phyloP scores from a whole-genome alignment of 2,329 filamentous ascomycete species.

The Monilinia polystroma region DNA sequence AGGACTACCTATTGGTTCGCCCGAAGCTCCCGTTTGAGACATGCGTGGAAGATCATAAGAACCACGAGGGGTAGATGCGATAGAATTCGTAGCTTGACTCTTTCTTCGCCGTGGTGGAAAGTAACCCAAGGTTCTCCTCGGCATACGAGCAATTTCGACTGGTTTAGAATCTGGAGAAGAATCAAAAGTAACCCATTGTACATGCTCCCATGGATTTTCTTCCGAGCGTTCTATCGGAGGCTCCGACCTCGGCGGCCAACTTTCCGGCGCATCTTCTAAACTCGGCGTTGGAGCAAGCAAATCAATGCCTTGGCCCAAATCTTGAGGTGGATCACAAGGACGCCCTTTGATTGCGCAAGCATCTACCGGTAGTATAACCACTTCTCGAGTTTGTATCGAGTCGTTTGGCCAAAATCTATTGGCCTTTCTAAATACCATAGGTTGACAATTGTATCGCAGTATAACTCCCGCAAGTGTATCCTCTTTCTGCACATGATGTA shows the following conservation, averaged over 20 bases:
- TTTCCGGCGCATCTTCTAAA: constrained; percentile 37
- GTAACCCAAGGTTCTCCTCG: constrained; percentile 78
- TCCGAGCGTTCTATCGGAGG: constrained; percentile 37
- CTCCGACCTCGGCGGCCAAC: constrained; percentile 35
- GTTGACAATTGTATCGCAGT: constrained; percentile 83
- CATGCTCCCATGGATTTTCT: constrained; percentile 76
- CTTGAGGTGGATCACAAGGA: constrained; percentile 53
- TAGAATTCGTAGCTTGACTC: constrained; percentile 58
- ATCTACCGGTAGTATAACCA: constrained; percentile 82
- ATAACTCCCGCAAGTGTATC: constrained; percentile 92
- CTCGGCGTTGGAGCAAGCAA: constrained; percentile 53
- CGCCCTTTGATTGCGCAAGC: constrained; percentile 81
- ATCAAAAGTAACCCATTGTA: constrained; percentile 83
- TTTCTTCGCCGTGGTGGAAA: constrained; percentile 89
- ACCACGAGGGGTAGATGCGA: constrained; percentile 59
- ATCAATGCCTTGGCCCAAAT: constrained; percentile 46
- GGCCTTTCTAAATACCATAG: constrained; percentile 77
- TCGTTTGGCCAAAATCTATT: constrained; percentile 96
- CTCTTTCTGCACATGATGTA: constrained; percentile 77
- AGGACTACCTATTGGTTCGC: constrained; percentile 30
- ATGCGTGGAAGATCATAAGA: constrained; percentile 35
- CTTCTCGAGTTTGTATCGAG: constrained; percentile 79
- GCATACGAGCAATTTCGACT: constrained; percentile 82
- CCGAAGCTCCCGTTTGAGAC: constrained; percentile 29
- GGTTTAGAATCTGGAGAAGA: constrained; percentile 60